These are phyloP conservation scores for Populus nigra DNA, from an alignment of 345 rosid genomes.

Conservation along the genomic window DNA sequence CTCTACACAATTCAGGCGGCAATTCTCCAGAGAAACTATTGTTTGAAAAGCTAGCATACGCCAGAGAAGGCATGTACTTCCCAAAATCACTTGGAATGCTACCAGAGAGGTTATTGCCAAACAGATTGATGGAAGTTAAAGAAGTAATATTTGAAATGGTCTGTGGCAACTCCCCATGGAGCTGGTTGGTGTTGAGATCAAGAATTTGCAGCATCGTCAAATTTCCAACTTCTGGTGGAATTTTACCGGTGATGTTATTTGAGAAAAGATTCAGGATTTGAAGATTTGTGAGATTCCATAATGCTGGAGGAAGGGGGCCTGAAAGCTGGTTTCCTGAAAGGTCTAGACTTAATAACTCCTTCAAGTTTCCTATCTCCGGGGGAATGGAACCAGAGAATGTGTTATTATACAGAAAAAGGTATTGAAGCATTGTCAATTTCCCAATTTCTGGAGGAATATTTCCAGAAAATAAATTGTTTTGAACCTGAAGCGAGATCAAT, in stretches of 20 bases:
- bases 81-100: constrained; percentile 51
- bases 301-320: constrained; percentile 45
- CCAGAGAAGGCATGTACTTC: constrained; percentile 38
- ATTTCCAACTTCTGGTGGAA: constrained; percentile 54
- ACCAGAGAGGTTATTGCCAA: constrained; percentile 54
- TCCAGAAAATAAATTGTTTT: constrained; percentile 45
- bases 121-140: constrained; percentile 31
- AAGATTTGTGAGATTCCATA: constrained; percentile 52
- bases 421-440: constrained; percentile 25
- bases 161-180: constrained; percentile 51
- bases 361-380: constrained; percentile 43
- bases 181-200: constrained; percentile 48
- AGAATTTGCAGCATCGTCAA: constrained; percentile 33
- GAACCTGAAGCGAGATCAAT: constrained; percentile 46
- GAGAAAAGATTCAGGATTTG: constrained; percentile 33
- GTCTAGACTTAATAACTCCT: constrained; percentile 23
- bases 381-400: constrained; percentile 48
- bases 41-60: constrained; percentile 47
- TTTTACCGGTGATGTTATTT: constrained; percentile 50
- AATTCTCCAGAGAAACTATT: constrained; percentile 61
- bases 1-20: constrained; percentile 54
- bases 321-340: constrained; percentile 53
- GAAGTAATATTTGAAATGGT: constrained; percentile 45
- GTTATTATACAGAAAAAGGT: constrained; percentile 43
- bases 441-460: constrained; percentile 50